Conservation (phyloP, 768 basidiomycete species). For the Sporobolomyces phaffii region DNA sequence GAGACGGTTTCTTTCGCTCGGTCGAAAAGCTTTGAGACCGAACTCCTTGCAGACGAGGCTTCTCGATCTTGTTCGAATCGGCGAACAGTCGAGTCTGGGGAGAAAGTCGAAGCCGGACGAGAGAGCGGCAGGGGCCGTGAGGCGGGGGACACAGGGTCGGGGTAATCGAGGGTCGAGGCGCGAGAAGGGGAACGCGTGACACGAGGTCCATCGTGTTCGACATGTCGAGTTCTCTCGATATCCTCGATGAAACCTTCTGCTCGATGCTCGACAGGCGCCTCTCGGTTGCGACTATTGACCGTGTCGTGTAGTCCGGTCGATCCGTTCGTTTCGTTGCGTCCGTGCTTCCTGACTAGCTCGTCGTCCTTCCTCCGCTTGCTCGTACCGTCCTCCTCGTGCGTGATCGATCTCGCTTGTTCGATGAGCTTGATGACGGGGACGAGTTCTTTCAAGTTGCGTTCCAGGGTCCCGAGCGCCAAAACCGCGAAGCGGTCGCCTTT, state of each 20-base stretch:
- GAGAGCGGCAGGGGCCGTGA: background rate
- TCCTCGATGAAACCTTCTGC: too few species aligned
- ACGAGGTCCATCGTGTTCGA: too few species aligned
- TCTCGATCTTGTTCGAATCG: background rate
- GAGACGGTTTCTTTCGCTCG: background rate
- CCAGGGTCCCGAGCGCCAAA: background rate
- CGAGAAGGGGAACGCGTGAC: too few species aligned
- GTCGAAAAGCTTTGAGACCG: background rate
- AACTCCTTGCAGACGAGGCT: background rate
- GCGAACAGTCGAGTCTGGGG: background rate
- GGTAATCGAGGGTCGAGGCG: background rate
- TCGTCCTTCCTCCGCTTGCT: background rate
- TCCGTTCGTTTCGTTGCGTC: background rate
- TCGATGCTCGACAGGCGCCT: too few species aligned
- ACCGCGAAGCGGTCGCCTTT: background rate
- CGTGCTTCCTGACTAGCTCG: background rate
- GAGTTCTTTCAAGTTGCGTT: background rate
- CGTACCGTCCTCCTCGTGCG: too few species aligned
- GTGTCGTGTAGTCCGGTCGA: too few species aligned
- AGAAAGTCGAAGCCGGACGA: background rate
- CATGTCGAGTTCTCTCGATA: too few species aligned
- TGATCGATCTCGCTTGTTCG: slow-evolving; percentile 8
- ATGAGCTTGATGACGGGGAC: background rate
- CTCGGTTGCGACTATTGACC: too few species aligned
- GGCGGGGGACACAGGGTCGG: background rate